Evolutionary conservation across 1,284 basidiomycete genomes (phyloP), one percentile per base, ranked within the genome.

Genomic region (Trichosporon sp.): DNA sequence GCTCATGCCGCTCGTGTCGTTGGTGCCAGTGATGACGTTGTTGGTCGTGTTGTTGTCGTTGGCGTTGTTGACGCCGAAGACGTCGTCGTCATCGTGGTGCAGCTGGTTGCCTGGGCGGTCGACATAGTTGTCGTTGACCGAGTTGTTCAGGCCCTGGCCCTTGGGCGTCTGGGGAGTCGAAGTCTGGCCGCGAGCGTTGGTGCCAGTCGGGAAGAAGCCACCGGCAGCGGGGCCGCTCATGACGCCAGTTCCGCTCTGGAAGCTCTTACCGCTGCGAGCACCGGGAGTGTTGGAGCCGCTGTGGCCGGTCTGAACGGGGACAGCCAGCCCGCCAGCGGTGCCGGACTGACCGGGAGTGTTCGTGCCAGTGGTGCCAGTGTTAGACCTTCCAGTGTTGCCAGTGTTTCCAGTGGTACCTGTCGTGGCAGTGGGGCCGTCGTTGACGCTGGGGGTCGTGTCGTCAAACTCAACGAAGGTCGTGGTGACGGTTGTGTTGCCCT

Each of bases 21-120:
- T 37, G 32, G 48, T 8, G 16, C 26, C 19, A 21, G 21, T 35
- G 31, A 35, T 35, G 32, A 10, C 32, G n/a, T 37, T 65, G 31
- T 16, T n/a, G 43, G 48, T 64, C 1, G 51, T 26, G 32, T 54
- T 37, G 35, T 19, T 56, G 35, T 26, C 56, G 31, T n/a, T 26
- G 43, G 35, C 43, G 43, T 48, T 19, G 59, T 59, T 59, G 21
- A 54, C 51, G 21, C 51, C 51, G 19, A 54, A 54, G 10, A 54
- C 51, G 51, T 54, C 51, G 19, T 54, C 51, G 10, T 54, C 51
- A 8, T 16, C 51, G 19, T 54, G 51, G 51, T 54, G 51, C 19
- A 63, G 59, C 59, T 63, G 59, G 59, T 63, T 63, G 16, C 59
- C 59, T 4, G 59, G 16, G 59, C 59, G 59, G 59, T 63, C 59